phyloP scores from a whole-genome alignment of 768 basidiomycete species.

The Fomitopsis pulvina region DNA sequence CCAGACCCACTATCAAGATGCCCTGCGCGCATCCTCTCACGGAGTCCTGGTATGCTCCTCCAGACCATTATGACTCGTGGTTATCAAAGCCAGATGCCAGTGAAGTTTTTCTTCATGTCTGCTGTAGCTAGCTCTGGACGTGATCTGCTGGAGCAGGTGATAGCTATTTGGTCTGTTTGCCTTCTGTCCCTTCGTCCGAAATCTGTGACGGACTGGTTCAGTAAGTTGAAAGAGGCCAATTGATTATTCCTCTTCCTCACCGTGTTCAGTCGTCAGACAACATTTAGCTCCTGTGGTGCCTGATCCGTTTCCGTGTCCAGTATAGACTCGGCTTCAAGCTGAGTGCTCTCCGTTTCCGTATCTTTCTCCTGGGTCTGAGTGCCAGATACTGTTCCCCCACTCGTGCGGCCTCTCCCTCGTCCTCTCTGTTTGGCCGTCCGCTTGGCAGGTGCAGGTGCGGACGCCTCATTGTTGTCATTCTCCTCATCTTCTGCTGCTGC shows the following conservation, averaged over 20 bases:
- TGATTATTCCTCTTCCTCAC: not conserved
- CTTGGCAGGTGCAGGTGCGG: conserved; percentile 19
- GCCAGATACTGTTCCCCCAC: conserved; percentile 19
- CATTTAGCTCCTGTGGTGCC: conserved; percentile 12
- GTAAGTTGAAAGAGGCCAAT: too few species aligned
- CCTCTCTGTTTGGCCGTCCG: conserved; percentile 24
- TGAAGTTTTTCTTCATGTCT: too few species aligned
- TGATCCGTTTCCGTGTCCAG: not conserved
- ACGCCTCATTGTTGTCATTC: conserved; percentile 33
- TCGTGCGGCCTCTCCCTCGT: conserved; percentile 26
- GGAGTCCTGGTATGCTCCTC: too few species aligned
- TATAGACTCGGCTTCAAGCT: conserved; percentile 5
- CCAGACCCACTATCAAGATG: too few species aligned
- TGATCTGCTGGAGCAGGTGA: too few species aligned
- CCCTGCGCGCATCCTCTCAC: too few species aligned
- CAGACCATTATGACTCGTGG: too few species aligned
- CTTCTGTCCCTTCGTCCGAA: too few species aligned
- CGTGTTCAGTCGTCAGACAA: not conserved
- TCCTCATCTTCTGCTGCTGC: conserved; percentile 28
- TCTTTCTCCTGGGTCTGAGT: conserved; percentile 11
- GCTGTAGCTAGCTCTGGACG: too few species aligned
- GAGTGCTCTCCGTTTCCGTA: conserved; percentile 14
- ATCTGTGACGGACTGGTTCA: too few species aligned
- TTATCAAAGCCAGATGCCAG: too few species aligned
- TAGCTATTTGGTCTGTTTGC: too few species aligned